These are phyloP conservation scores for Mesotaenium endlicherianum DNA, from an alignment of 139 green algal species.

Conservation along the genomic window DNA sequence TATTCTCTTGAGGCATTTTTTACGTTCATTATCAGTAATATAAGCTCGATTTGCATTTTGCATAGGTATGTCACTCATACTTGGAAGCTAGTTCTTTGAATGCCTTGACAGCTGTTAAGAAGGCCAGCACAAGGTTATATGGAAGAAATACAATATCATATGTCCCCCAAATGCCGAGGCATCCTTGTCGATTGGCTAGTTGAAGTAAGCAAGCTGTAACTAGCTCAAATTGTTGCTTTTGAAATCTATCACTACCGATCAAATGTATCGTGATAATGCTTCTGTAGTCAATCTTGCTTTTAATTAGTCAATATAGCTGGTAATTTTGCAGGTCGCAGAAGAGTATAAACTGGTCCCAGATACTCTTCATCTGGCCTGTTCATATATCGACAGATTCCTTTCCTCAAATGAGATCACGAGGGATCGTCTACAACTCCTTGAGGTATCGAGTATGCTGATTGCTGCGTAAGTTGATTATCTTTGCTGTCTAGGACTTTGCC, in stretches of 20 bases:
- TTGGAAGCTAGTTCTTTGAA: too few species aligned
- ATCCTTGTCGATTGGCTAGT: conserved; percentile 98
- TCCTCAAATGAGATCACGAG: conserved; percentile 58
- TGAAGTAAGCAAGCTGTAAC: conserved; percentile 59
- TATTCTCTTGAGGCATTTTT: not conserved
- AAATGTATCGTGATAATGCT: not conserved
- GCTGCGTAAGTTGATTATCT: conserved; percentile 59
- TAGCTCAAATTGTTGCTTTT: not conserved
- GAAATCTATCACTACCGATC: not conserved
- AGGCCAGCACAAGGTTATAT: conserved; percentile 18
- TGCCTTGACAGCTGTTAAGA: conserved; percentile 17
- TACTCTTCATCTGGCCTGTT: conserved; percentile 85
- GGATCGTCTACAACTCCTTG: conserved; percentile 74
- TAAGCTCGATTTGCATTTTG: not conserved
- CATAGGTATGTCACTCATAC: not conserved
- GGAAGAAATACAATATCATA: conserved; percentile 61
- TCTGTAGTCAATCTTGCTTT: not conserved
- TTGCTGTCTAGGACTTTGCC: not conserved
- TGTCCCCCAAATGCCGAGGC: conserved; percentile 84
- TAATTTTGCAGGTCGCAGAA: conserved; percentile 58
- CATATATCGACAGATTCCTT: conserved; percentile 89
- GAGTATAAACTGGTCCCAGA: conserved; percentile 92
- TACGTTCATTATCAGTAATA: not conserved
- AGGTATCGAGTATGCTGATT: conserved; percentile 89
- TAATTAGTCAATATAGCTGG: not conserved